Evolutionary conservation across 2,329 filamentous ascomycete genomes (phyloP), one percentile per base, ranked within the genome.

Genomic region (Paramyrothecium roridum): DNA sequence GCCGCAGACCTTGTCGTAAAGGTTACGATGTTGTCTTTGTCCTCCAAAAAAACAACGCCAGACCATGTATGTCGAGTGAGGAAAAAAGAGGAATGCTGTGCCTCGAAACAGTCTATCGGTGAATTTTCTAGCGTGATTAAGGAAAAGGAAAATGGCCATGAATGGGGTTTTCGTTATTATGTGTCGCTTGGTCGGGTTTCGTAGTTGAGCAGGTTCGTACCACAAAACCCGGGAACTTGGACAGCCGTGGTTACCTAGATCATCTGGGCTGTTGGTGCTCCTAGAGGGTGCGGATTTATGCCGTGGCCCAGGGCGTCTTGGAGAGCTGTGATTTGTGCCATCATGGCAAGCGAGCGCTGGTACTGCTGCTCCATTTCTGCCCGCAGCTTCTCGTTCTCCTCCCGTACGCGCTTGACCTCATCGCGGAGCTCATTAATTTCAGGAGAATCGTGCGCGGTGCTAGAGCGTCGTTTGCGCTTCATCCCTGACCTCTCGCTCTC

Each of bases 361-460:
- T 71, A 76, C 57, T 83, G 80, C 46, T 76, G 70, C 43, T 81
- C 73, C 57, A 82, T 71, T 55, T 82, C 76, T 17, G 70, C 66
- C 58, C 76, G 76, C 49, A 87, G 74, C 61, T 86, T 82, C 59
- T 84, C 77, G 56, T 88, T 86, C 67, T 90, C 87, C 48, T 76
- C 75, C n/a, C 82, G 80, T 37, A 91, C 73, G 34, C 86, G 80
- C 72, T 89, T 89, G 57, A 89, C 72, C 66, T 90, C 86, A 49
- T 84, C 80, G 20, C 82, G 83, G 33, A 90, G 73, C 48, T 83
- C 81, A 19, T 71, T 72, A 3, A 89, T 68, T 43, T 82, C 81
- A 1, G 61, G 59, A n/a, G 62, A 62, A n/a, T 61, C 68, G 13
- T 43, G 37, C n/a, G 4, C 37, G 7, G 37, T 43, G 45, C 69